phyloP scores from a whole-genome alignment of 768 basidiomycete genomes.

The Podaxis pistillaris region DNA sequence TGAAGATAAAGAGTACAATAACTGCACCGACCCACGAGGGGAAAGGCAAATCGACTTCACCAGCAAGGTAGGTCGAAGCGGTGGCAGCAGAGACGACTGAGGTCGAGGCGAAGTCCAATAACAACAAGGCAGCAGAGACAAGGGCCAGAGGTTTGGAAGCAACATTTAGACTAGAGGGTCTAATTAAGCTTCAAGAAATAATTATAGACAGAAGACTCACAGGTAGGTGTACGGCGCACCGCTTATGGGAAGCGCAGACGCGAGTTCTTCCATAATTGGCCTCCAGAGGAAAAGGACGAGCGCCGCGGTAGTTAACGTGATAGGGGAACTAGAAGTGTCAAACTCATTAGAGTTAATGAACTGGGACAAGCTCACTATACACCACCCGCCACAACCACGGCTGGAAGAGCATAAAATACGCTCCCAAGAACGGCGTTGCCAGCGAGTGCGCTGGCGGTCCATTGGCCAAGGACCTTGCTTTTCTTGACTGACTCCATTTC shows the following conservation, averaged over 20 bases:
- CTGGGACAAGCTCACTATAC: slow-evolving; percentile 52
- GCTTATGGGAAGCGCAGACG: slow-evolving; percentile 62
- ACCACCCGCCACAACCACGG: slow-evolving; percentile 55
- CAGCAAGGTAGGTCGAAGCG: slow-evolving; percentile 62
- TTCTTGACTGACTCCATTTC: slow-evolving; percentile 27
- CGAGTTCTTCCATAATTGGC: slow-evolving; percentile 73
- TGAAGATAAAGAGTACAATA: slow-evolving; percentile 54
- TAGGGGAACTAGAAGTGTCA: slow-evolving; percentile 50
- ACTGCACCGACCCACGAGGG: slow-evolving; percentile 49
- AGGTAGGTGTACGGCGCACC: slow-evolving; percentile 74
- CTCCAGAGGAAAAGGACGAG: slow-evolving; percentile 68
- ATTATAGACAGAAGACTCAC: slow-evolving; percentile 31
- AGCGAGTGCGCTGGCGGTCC: slow-evolving; percentile 62
- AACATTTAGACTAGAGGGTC: slow-evolving; percentile 49
- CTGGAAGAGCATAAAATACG: slow-evolving; percentile 69
- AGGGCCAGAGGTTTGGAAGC: slow-evolving; percentile 63
- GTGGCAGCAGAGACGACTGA: slow-evolving; percentile 74
- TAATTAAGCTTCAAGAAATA: not conserved
- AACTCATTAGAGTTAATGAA: not conserved
- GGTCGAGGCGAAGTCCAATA: slow-evolving; percentile 73
- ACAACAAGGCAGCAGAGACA: slow-evolving; percentile 60
- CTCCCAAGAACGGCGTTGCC: slow-evolving; percentile 69
- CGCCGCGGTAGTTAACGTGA: slow-evolving; percentile 64
- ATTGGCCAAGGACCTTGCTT: slow-evolving; percentile 55
- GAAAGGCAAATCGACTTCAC: slow-evolving; percentile 61